Conservation (phyloP, 2,329 filamentous ascomycete genomes). For the Aspergillus pseudoterreus region DNA sequence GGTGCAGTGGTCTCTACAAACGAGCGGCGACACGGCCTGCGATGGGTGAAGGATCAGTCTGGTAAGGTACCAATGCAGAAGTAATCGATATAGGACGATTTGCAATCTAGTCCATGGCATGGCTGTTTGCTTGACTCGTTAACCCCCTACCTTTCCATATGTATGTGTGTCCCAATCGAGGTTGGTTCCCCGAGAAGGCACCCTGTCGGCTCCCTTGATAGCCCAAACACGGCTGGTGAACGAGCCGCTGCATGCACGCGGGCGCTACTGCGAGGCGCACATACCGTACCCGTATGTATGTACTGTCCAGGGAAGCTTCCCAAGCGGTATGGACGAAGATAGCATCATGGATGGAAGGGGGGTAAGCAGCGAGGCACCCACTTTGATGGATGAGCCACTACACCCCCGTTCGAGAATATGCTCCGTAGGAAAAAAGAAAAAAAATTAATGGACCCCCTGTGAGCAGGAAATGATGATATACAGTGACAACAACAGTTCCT, state of each 20-base stretch:
- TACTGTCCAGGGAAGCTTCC: neutral
- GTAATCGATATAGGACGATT: too few species aligned
- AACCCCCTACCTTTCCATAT: neutral
- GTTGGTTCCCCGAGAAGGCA: neutral
- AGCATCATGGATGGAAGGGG: neutral
- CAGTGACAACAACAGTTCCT: conserved; percentile 2
- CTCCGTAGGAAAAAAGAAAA: too few species aligned
- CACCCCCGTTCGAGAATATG: too few species aligned
- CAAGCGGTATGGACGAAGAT: neutral
- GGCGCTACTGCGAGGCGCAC: conserved; percentile 17
- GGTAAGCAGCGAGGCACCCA: neutral
- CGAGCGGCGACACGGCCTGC: too few species aligned
- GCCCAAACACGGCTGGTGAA: neutral
- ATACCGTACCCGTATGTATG: conserved; percentile 1
- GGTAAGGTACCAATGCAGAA: too few species aligned
- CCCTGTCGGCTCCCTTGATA: conserved; percentile 2
- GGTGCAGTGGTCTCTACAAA: too few species aligned
- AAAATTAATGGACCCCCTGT: too few species aligned
- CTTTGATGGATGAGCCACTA: too few species aligned
- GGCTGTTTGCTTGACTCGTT: neutral
- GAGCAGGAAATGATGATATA: neutral
- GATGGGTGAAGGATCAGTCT: too few species aligned
- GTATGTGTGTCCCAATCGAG: neutral
- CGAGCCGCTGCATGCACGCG: conserved; percentile 15
- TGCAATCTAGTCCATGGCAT: too few species aligned